Evolutionary conservation across 169 alveolate genomes (phyloP).

Genomic region (Plasmodium knowlesi): DNA sequence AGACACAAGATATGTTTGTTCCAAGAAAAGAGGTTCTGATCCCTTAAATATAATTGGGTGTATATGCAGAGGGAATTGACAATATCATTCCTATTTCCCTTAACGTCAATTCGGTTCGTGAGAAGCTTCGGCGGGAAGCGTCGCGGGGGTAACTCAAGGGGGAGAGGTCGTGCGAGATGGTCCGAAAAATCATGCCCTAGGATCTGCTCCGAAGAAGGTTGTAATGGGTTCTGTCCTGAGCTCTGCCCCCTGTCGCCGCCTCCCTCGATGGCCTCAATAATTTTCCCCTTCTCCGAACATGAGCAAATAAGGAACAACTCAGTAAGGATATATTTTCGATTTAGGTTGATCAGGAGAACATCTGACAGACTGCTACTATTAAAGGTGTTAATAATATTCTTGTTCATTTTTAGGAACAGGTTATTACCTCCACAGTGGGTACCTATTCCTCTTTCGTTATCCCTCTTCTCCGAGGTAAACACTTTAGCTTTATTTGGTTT

Average conservation of each 20-base stretch:
- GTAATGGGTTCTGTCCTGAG: background rate
- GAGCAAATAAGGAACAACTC: constrained; percentile 21
- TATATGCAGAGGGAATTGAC: background rate
- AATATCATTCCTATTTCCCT: background rate
- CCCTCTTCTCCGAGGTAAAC: background rate
- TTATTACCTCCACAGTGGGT: background rate
- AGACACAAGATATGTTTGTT: constrained; percentile 43
- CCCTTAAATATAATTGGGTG: constrained; percentile 32
- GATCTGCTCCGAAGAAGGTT: background rate
- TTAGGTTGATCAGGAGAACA: background rate
- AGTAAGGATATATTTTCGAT: constrained; percentile 21
- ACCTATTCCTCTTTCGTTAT: background rate
- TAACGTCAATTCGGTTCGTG: background rate
- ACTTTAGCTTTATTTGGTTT: background rate
- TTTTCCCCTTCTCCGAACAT: constrained; percentile 13
- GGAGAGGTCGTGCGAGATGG: background rate
- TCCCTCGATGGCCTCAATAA: constrained; percentile 10
- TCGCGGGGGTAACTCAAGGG: background rate
- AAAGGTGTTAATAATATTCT: constrained; percentile 13
- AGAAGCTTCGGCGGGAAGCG: background rate
- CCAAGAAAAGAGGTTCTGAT: constrained; percentile 22
- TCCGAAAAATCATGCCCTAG: background rate
- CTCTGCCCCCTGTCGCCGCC: background rate
- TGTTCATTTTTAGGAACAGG: background rate
- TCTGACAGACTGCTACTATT: background rate